Base-by-base conservation (phyloP, 495 filamentous ascomycete genomes). In the Staphylotrichum longicolle region DNA sequence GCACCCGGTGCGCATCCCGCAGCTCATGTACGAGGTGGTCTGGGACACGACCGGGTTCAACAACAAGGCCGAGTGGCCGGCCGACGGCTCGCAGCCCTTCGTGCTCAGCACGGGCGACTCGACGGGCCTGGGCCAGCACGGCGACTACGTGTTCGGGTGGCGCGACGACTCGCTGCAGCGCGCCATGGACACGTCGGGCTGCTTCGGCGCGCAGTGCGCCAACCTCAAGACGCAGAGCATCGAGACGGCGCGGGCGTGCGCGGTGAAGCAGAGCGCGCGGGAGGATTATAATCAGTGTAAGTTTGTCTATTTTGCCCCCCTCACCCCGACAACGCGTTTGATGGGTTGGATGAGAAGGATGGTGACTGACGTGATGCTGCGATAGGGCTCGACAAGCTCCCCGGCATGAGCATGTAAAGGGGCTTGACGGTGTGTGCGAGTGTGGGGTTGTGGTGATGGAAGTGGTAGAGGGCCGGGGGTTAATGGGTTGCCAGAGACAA, bases 131-230 rank as follows among this genome's bases (percentile, higher is more conserved):
- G 77, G 77, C 55, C 77, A 79, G 58, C 78, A 81, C 68, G 78
- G 60, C 62, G 78, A 81, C 59, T 81, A 81, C 70, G 77, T 81
- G 7, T 81, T 81, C 60, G 78, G 78, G 33, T 81, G 77, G 78
- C 72, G 78, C 65, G 78, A 66, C 48, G 69, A 81, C 56, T 52
- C 72, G 5, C 76, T 81, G 7, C 78, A 81, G 68, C 67, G 68
- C 45, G 77, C 77, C 52, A 81, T 81, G 77, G 79, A 81, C 62
- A 75, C 75, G 4, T 59, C 69, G 0, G 69, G 69, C n/a, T 78
- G 74, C 74, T 72, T 76, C 60, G 76, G 76, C 48, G 76, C 76
- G 8, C 54, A 41, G 40, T 78, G 75, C 68, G 70, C 65, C 2
- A 68, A 48, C 55, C 72, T 78, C n/a, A 63, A 59, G 40, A 75